Percentiles rank a stretch among this genome's conserved stretches.
Evolutionary conservation across 148 eudicot species (phyloP).

Genomic region (Rhododendron mucronatum): DNA sequence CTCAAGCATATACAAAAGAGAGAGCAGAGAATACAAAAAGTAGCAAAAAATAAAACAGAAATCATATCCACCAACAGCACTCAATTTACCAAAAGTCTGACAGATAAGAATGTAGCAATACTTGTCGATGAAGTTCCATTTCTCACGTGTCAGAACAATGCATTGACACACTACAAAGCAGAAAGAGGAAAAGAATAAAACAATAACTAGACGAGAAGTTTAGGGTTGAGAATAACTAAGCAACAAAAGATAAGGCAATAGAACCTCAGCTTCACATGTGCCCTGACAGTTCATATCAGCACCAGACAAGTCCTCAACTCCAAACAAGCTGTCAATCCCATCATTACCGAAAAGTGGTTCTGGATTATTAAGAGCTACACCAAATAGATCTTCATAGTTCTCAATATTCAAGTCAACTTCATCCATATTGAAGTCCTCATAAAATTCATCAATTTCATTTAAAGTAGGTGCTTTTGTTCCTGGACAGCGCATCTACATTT

Average conservation of each 20-base stretch:
- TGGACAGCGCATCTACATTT: slow-evolving; percentile 32
- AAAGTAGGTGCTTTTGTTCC: slow-evolving; percentile 34
- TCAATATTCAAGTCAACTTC: slow-evolving; percentile 44
- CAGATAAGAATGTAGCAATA: not conserved
- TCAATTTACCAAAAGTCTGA: slow-evolving; percentile 4
- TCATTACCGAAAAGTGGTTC: slow-evolving; percentile 34
- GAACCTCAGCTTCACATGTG: slow-evolving; percentile 34
- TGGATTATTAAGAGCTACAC: slow-evolving; percentile 33
- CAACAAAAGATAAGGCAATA: not conserved
- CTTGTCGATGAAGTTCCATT: not conserved
- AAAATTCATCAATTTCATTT: slow-evolving; percentile 40
- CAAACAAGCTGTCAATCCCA: slow-evolving; percentile 40
- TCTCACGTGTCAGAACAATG: slow-evolving; percentile 5
- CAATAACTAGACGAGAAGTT: not conserved
- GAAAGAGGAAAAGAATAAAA: not conserved
- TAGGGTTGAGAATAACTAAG: not conserved
- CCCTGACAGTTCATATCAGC: slow-evolving; percentile 24
- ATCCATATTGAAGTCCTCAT: slow-evolving; percentile 39
- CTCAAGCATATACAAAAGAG: not conserved
- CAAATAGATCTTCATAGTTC: slow-evolving; percentile 52
- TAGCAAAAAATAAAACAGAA: not conserved
- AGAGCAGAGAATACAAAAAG: not conserved
- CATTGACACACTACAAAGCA: not conserved
- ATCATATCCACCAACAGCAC: not conserved
- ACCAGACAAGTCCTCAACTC: slow-evolving; percentile 23